Conservation (phyloP, 2,329 filamentous ascomycete species). For the Xylaria sp. region DNA sequence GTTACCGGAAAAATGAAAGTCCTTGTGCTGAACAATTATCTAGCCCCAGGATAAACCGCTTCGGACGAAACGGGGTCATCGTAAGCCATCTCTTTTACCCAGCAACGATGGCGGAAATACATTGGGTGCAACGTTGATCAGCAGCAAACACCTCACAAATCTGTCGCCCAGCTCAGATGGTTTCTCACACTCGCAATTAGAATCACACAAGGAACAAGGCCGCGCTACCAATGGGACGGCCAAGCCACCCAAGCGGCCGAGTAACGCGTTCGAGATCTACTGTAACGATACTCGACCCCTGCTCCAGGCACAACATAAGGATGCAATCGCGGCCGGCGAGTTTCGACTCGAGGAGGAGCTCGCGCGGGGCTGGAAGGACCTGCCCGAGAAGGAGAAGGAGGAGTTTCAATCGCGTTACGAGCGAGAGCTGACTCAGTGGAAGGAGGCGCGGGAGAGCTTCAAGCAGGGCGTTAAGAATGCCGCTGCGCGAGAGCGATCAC, state of each 20-base stretch:
- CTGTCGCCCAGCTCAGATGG: conserved; percentile 63
- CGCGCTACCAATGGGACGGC: conserved; percentile 54
- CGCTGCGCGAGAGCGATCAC: conserved; percentile 47
- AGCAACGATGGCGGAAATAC: conserved; percentile 54
- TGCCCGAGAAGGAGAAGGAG: conserved; percentile 61
- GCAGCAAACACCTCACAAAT: conserved; percentile 58
- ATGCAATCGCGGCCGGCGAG: conserved; percentile 49
- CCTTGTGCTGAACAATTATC: conserved; percentile 41
- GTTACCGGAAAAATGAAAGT: conserved; percentile 17
- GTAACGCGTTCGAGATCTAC: conserved; percentile 65
- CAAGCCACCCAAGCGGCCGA: conserved; percentile 56
- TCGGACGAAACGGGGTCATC: conserved; percentile 76
- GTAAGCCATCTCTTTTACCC: conserved; percentile 65
- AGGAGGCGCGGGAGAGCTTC: conserved; percentile 56
- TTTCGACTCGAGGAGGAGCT: conserved; percentile 65
- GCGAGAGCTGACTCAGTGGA: conserved; percentile 53
- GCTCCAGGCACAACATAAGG: conserved; percentile 58
- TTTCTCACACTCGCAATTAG: conserved; percentile 61
- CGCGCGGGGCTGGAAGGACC: conserved; percentile 63
- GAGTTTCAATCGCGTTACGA: conserved; percentile 59
- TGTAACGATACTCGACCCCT: conserved; percentile 60
- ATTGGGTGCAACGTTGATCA: conserved; percentile 57
- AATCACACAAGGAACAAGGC: conserved; percentile 50
- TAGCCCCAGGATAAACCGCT: conserved; percentile 83
- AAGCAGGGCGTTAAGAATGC: conserved; percentile 48